A percentile compares a stretch with the other conserved stretches of the same genome.
Evolutionary conservation across 108 stramenopile species (phyloP).

Genomic region (Cyclotella kingstonii): DNA sequence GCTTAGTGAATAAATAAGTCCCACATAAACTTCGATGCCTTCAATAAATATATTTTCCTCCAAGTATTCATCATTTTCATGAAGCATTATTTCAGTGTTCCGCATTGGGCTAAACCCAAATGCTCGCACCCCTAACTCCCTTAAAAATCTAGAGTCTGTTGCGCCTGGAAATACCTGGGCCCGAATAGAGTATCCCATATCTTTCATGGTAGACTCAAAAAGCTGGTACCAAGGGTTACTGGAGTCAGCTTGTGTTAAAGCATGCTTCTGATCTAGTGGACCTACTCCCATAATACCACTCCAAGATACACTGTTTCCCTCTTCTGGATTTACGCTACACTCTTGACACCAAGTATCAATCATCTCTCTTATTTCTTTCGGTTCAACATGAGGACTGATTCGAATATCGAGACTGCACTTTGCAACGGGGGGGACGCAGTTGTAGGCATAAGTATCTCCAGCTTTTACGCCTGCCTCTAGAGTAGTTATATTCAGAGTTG

Average conservation of each 20-base stretch:
- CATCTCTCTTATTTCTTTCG: constrained; percentile 77
- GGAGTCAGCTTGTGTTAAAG: constrained; percentile 69
- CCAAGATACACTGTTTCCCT: constrained; percentile 73
- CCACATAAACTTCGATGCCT: constrained; percentile 88
- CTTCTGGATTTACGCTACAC: constrained; percentile 42
- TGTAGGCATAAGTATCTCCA: constrained; percentile 80
- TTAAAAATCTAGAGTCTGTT: constrained; percentile 92
- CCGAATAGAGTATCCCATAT: constrained; percentile 59
- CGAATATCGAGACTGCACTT: constrained; percentile 93
- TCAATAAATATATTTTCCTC: constrained; percentile 85
- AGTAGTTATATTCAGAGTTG: constrained; percentile 92
- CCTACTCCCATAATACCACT: constrained; percentile 48
- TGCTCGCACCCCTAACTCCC: constrained; percentile 86
- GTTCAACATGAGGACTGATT: constrained; percentile 82
- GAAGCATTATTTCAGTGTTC: constrained; percentile 89
- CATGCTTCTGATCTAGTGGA: constrained; percentile 46
- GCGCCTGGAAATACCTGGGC: constrained; percentile 97
- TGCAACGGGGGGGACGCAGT: constrained; percentile 88
- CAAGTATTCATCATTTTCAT: constrained; percentile 96
- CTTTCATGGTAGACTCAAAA: constrained; percentile 61
- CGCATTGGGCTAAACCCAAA: constrained; percentile 95
- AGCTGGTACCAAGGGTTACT: constrained; percentile 91
- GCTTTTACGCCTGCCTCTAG: constrained; percentile 86
- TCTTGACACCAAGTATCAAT: constrained; percentile 91
- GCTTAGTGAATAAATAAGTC: constrained; percentile 65